Conservation (phyloP, 2,329 filamentous ascomycete species). For the Leptographium wingfieldii region DNA sequence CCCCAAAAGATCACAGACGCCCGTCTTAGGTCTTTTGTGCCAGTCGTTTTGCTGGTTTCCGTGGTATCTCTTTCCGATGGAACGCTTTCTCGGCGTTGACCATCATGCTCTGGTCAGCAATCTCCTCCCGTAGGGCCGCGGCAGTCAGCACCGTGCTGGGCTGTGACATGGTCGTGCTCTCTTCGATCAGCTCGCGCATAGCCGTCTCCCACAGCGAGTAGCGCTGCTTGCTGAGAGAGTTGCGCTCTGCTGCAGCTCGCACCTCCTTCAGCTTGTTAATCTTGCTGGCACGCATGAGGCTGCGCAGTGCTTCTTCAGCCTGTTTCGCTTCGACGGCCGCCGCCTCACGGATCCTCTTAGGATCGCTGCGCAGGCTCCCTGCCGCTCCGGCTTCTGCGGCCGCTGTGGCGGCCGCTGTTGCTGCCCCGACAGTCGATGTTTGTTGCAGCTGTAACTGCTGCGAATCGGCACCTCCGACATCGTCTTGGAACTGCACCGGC, state of each 20-base stretch:
- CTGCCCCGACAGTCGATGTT: constrained; percentile 9
- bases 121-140: constrained; percentile 27
- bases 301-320: constrained; percentile 47
- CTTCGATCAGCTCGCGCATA: constrained; percentile 43
- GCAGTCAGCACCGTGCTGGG: neutral
- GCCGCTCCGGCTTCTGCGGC: constrained; percentile 11
- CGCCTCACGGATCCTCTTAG: constrained; percentile 46
- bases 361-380: constrained; percentile 26
- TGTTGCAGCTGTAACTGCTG: neutral
- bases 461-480: constrained; percentile 4
- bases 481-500: constrained; percentile 8
- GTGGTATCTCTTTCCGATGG: constrained; percentile 39
- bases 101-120: constrained; percentile 52
- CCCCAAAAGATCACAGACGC: neutral
- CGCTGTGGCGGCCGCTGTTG: constrained; percentile 13
- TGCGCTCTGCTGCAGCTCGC: constrained; percentile 40
- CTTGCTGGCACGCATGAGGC: constrained; percentile 49
- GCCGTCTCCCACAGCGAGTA: constrained; percentile 49
- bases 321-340: constrained; percentile 48
- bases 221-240: constrained; percentile 38
- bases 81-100: constrained; percentile 44
- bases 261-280: constrained; percentile 53
- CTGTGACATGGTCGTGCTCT: constrained; percentile 12
- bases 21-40: neutral
- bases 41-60: constrained; percentile 24